Conservation (phyloP, 257 asterid genomes). For the Nicotiana noctiflora region DNA sequence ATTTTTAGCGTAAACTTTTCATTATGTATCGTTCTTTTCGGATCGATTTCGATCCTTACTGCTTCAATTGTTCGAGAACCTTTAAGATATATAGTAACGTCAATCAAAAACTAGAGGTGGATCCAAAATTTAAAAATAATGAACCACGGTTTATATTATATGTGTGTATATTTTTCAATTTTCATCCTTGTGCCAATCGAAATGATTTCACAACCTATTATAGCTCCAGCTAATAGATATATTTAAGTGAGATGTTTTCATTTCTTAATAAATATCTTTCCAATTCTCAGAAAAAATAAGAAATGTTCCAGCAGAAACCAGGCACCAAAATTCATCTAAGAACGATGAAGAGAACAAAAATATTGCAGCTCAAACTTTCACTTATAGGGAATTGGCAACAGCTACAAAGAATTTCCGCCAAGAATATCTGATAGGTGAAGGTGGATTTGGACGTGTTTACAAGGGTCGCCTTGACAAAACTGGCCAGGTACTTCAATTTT, state of each 20-base stretch:
- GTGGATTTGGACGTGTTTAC: constrained; percentile 90
- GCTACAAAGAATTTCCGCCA: constrained; percentile 88
- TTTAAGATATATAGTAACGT: no score
- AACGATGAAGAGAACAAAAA: constrained; percentile 36
- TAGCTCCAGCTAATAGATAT: neutral
- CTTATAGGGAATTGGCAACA: constrained; percentile 75
- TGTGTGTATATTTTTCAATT: neutral
- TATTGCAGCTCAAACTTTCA: constrained; percentile 81
- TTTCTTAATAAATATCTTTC: neutral
- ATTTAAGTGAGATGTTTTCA: no score
- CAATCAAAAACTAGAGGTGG: neutral
- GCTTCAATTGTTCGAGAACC: neutral
- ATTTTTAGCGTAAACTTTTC: no score
- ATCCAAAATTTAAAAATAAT: neutral
- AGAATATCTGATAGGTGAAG: constrained; percentile 80
- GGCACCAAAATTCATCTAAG: constrained; percentile 11
- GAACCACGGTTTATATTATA: no score
- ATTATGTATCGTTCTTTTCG: no score
- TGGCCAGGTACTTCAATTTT: constrained; percentile 40
- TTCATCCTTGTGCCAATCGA: neutral
- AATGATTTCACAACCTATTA: neutral
- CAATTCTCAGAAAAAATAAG: constrained; percentile 7
- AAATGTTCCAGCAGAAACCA: constrained; percentile 20
- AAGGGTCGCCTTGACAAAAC: constrained; percentile 62
- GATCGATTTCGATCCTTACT: neutral